These are phyloP conservation scores for Globisporangium nagaii DNA, from an alignment of 352 stramenopile genomes.

Conservation along the genomic window DNA sequence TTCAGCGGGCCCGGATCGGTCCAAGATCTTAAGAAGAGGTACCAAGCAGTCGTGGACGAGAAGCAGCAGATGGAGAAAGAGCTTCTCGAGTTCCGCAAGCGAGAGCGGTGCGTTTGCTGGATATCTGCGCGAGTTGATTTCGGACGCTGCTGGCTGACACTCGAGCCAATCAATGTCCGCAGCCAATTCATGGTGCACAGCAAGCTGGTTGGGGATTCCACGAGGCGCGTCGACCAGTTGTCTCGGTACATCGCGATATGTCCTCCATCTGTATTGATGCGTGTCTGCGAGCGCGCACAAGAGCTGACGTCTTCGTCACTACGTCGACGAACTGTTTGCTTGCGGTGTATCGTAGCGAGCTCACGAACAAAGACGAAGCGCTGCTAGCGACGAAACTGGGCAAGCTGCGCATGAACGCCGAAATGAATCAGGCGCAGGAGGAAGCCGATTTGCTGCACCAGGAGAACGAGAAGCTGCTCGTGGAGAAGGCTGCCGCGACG, in stretches of 20 bases:
- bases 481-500: conserved; percentile 53
- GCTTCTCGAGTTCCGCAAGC: conserved; percentile 47
- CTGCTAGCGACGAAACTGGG: conserved; percentile 43
- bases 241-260: conserved; percentile 28
- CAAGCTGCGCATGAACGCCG: conserved; percentile 43
- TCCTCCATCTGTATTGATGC: neutral
- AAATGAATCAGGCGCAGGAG: conserved; percentile 52
- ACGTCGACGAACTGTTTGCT: no score
- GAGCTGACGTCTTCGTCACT: no score
- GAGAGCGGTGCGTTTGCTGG: conserved; percentile 33
- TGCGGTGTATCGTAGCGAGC: conserved; percentile 20
- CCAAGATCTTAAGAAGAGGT: conserved; percentile 64
- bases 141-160: neutral
- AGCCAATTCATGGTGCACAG: conserved; percentile 63
- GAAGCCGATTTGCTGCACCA: conserved; percentile 45
- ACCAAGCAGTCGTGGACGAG: conserved; percentile 50
- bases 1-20: conserved; percentile 13
- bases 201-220: conserved; percentile 61
- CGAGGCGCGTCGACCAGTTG: conserved; percentile 52
- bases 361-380: conserved; percentile 50
- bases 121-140: neutral
- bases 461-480: conserved; percentile 59
- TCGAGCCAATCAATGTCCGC: neutral
- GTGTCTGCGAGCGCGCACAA: no score
- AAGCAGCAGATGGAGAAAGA: conserved; percentile 55